phyloP scores from a whole-genome alignment of 371 early-diverging fungal species.

The Haplosporangium sp. region DNA sequence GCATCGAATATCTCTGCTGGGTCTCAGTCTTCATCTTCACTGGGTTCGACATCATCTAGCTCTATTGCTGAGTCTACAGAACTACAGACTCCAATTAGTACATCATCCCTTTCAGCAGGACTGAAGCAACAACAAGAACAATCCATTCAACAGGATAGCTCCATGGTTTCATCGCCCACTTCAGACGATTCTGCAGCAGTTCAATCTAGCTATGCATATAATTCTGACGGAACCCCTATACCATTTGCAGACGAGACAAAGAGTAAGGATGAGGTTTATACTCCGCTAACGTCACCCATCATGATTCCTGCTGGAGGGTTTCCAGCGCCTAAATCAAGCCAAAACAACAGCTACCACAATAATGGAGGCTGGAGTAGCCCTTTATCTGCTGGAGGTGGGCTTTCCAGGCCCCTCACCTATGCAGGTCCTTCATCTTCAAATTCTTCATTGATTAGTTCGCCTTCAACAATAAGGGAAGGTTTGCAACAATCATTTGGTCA shows the following conservation, averaged over 20 bases:
- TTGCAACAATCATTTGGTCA: constrained; percentile 6
- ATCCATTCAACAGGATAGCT: neutral
- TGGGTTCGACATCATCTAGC: constrained; percentile 22
- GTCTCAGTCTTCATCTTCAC: constrained; percentile 24
- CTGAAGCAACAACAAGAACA: constrained; percentile 22
- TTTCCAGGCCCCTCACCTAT: constrained; percentile 34
- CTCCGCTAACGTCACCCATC: constrained; percentile 50
- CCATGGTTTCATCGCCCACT: neutral
- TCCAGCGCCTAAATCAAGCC: constrained; percentile 11
- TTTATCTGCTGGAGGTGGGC: constrained; percentile 18
- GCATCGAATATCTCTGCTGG: constrained; percentile 5
- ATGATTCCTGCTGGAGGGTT: constrained; percentile 50
- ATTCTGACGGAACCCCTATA: constrained; percentile 22
- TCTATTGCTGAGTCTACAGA: constrained; percentile 14
- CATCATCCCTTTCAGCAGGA: constrained; percentile 7
- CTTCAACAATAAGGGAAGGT: constrained; percentile 2
- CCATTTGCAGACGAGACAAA: constrained; percentile 46
- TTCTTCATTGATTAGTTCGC: constrained; percentile 30
- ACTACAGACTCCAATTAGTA: constrained; percentile 2
- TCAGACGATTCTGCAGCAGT: neutral
- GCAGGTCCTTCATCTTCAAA: constrained; percentile 34
- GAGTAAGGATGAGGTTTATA: constrained; percentile 51
- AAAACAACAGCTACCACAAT: neutral
- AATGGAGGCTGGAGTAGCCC: constrained; percentile 39
- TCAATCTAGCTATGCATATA: constrained; percentile 6